These are phyloP conservation scores for Pelargonium australe DNA, from an alignment of 441 rosid species.

Conservation along the genomic window DNA sequence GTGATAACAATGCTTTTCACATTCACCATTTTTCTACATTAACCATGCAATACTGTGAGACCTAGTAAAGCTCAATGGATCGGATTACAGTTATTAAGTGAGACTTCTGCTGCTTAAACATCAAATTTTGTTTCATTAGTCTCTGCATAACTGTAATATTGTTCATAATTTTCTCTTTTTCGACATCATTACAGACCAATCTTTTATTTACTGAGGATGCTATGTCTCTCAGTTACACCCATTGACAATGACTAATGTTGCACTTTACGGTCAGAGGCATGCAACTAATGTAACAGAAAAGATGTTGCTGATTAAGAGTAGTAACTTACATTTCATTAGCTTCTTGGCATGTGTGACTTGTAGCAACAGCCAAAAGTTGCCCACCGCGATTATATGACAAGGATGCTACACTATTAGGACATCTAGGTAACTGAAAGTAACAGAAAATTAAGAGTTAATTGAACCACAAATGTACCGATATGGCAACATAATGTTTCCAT, in stretches of 20 bases:
- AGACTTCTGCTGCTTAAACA: too few species aligned
- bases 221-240: too few species aligned
- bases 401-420: constrained; percentile 68
- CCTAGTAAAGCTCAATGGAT: too few species aligned
- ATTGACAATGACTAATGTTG: background rate
- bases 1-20: background rate
- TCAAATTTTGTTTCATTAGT: too few species aligned
- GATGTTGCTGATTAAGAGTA: background rate
- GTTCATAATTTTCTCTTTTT: too few species aligned
- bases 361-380: constrained; percentile 70
- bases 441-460: constrained; percentile 9
- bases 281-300: background rate
- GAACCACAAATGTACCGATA: background rate
- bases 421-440: constrained; percentile 50
- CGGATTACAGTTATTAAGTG: too few species aligned
- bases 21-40: background rate
- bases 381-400: constrained; percentile 53
- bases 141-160: too few species aligned
- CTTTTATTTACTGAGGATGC: too few species aligned
- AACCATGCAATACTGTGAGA: background rate
- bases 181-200: too few species aligned
- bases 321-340: constrained; percentile 59
- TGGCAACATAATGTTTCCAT: background rate
- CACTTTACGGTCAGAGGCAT: too few species aligned
- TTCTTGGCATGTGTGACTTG: constrained; percentile 67